Percentiles rank a stretch among this genome's conserved stretches.
phyloP scores from a whole-genome alignment of 2,329 filamentous ascomycete genomes.

The Alternaria brassicicola region DNA sequence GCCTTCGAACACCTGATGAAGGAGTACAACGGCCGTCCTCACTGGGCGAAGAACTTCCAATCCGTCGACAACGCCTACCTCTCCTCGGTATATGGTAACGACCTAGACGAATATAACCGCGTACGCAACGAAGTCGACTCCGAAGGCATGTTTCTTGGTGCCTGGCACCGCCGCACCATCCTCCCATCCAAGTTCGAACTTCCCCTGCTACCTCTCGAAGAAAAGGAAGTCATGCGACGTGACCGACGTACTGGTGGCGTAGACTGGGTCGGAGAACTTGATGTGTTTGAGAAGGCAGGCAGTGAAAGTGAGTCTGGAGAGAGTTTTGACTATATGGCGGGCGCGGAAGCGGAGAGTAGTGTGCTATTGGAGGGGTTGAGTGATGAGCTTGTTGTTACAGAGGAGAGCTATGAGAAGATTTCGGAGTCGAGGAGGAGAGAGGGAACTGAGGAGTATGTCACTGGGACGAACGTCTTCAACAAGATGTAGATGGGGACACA shows the following conservation, averaged over 20 bases:
- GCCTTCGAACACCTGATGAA: conserved; percentile 92
- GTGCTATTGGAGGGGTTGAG: conserved; percentile 37
- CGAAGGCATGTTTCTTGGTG: conserved; percentile 85
- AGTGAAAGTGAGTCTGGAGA: conserved; percentile 40
- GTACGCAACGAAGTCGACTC: conserved; percentile 75
- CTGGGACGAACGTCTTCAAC: conserved; percentile 34
- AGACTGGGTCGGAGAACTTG: conserved; percentile 49
- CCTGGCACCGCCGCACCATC: conserved; percentile 77
- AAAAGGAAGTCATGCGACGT: conserved; percentile 51
- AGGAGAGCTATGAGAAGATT: conserved; percentile 11
- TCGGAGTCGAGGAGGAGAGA: conserved; percentile 27
- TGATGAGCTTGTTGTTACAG: conserved; percentile 9
- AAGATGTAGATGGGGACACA: conserved; percentile 33
- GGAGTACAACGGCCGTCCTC: conserved; percentile 78
- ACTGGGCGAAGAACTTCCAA: conserved; percentile 92
- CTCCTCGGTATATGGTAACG: conserved; percentile 69
- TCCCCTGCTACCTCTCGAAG: conserved; percentile 47
- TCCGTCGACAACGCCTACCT: conserved; percentile 65
- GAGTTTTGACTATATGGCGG: conserved; percentile 56
- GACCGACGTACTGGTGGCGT: conserved; percentile 39
- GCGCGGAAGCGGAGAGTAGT: conserved; percentile 51
- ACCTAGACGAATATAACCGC: conserved; percentile 69
- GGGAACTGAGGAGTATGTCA: conserved; percentile 21
- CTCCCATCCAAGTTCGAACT: conserved; percentile 38
- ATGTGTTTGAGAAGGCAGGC: conserved; percentile 39